Percentiles rank a stretch among this genome's conserved stretches.
Evolutionary conservation across 305 asterid genomes (phyloP).

Genomic region (Ilex paraguariensis): DNA sequence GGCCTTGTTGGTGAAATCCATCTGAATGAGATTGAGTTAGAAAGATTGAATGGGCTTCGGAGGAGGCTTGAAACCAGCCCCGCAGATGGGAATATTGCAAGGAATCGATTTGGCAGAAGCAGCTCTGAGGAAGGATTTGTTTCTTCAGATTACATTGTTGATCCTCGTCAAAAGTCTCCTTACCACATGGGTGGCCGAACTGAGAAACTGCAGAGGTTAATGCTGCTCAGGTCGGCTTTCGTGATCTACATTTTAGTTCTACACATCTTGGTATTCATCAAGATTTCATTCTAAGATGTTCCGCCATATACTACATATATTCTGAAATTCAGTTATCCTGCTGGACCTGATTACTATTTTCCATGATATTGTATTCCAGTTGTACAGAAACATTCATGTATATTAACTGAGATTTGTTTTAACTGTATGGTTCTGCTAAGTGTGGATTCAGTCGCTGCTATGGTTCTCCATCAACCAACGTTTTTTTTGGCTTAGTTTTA

Average conservation of each 20-base stretch:
- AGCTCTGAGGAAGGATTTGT: constrained; percentile 35
- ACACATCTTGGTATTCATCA: constrained; percentile 81
- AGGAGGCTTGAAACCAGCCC: constrained; percentile 50
- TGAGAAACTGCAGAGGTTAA: constrained; percentile 67
- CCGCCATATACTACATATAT: too few species aligned
- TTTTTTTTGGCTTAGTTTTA: too few species aligned
- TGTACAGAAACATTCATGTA: too few species aligned
- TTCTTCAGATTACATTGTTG: constrained; percentile 44
- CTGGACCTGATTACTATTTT: too few species aligned
- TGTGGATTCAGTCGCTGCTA: too few species aligned
- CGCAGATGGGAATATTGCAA: constrained; percentile 40
- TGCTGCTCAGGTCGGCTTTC: constrained; percentile 83
- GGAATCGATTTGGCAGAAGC: constrained; percentile 68
- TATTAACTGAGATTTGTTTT: too few species aligned
- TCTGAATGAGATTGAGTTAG: constrained; percentile 69
- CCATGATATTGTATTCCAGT: too few species aligned
- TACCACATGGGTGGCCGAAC: constrained; percentile 41
- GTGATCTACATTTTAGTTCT: constrained; percentile 70
- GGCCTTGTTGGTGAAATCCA: constrained; percentile 62
- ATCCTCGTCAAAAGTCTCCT: constrained; percentile 59
- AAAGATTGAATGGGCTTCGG: constrained; percentile 59
- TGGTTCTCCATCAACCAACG: too few species aligned
- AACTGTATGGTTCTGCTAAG: too few species aligned
- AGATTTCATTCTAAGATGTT: constrained; percentile 53
- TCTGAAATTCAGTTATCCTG: too few species aligned